These are phyloP conservation scores for Hymenoscyphus infarciens DNA, from an alignment of 2,329 filamentous ascomycete genomes.

Conservation along the genomic window DNA sequence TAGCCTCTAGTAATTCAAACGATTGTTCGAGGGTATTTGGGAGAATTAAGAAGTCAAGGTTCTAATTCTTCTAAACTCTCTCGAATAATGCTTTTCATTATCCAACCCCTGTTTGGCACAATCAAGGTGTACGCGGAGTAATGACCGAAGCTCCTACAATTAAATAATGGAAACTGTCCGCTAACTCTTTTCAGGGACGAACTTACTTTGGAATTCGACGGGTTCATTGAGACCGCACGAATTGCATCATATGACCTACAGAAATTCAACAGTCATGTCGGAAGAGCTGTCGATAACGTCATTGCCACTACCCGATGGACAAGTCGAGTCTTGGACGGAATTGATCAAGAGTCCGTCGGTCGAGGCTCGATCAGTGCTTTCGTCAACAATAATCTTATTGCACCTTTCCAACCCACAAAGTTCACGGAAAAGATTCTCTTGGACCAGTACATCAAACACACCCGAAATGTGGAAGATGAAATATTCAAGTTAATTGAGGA, in stretches of 20 bases:
- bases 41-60: neutral
- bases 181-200: conserved; percentile 49
- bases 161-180: neutral
- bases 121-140: neutral
- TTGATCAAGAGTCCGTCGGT: conserved; percentile 29
- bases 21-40: neutral
- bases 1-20: neutral
- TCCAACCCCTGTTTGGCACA: neutral
- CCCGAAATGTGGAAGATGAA: conserved; percentile 64
- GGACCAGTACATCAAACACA: conserved; percentile 73
- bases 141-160: neutral
- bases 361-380: conserved; percentile 39
- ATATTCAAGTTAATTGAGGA: conserved; percentile 65
- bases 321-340: conserved; percentile 43
- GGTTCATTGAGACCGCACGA: conserved; percentile 67
- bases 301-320: conserved; percentile 76
- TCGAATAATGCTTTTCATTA: neutral
- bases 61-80: neutral
- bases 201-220: conserved; percentile 70
- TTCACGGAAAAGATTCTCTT: conserved; percentile 61
- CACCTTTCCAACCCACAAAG: conserved; percentile 59
- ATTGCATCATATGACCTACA: conserved; percentile 64
- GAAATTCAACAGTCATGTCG: conserved; percentile 73
- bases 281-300: conserved; percentile 68
- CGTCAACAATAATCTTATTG: conserved; percentile 45